These are phyloP conservation scores for Sanghuangporus baumii DNA, from an alignment of 1,284 basidiomycete genomes.

Conservation along the genomic window DNA sequence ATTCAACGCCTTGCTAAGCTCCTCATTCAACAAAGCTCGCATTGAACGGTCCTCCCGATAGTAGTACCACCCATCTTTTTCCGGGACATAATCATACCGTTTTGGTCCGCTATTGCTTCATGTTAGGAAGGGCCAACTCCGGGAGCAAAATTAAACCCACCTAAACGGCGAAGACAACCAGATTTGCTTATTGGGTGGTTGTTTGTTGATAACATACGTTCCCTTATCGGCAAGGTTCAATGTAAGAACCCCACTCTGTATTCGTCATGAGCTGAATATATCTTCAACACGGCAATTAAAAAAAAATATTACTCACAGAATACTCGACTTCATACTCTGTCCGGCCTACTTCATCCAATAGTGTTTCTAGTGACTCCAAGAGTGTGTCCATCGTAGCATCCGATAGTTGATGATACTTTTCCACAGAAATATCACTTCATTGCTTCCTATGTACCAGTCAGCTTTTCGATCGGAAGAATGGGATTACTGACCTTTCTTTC, in stretches of 20 bases:
- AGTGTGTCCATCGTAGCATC: conserved; percentile 81
- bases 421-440: conserved; percentile 41
- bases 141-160: conserved; percentile 31
- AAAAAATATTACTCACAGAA: conserved; percentile 55
- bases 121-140: not conserved
- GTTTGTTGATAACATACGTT: conserved; percentile 99
- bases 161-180: conserved; percentile 93
- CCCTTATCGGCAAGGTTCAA: conserved; percentile 78
- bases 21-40: conserved; percentile 61
- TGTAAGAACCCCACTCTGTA: conserved; percentile 85
- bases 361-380: conserved; percentile 72
- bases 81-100: conserved; percentile 73
- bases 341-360: conserved; percentile 61
- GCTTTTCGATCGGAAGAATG: conserved; percentile 9
- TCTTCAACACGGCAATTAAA: not conserved
- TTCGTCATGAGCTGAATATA: conserved; percentile 6
- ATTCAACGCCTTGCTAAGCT: conserved; percentile 42
- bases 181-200: conserved; percentile 98
- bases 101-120: conserved; percentile 68
- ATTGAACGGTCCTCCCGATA: conserved; percentile 61
- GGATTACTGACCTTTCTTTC: conserved; percentile 19
- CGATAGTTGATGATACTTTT: conserved; percentile 73
- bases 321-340: conserved; percentile 87
- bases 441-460: conserved; percentile 5
- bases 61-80: conserved; percentile 71